Conservation (phyloP, 2,329 filamentous ascomycete species). For the Dothiorella sarmentorum region DNA sequence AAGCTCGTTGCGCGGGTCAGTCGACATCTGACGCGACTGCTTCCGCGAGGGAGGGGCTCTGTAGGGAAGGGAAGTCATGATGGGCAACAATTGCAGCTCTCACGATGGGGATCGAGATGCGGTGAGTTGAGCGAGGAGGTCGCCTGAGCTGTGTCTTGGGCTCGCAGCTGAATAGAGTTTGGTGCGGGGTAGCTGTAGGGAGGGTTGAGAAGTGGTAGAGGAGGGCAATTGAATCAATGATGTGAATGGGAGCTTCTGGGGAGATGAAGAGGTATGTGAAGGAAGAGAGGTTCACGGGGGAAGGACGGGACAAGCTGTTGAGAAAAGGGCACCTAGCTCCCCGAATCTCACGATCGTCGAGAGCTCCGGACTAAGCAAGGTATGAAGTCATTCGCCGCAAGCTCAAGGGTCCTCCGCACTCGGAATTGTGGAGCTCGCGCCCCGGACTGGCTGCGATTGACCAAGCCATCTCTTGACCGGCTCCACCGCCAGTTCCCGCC, state of each 20-base stretch:
- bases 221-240: not conserved
- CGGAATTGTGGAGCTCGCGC: constrained; percentile 2
- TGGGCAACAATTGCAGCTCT: constrained; percentile 7
- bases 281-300: not conserved
- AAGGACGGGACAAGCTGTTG: constrained; percentile 28
- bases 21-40: constrained; percentile 47
- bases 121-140: not conserved
- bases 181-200: not conserved
- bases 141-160: not conserved
- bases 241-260: not conserved
- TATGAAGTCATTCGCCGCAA: constrained; percentile 33
- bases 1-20: constrained; percentile 55
- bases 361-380: constrained; percentile 27
- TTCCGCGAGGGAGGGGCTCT: constrained; percentile 26
- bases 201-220: not conserved
- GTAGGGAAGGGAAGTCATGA: constrained; percentile 20
- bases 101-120: constrained; percentile 1
- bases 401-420: constrained; percentile 1
- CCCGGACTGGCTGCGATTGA: constrained; percentile 7
- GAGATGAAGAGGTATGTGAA: not conserved
- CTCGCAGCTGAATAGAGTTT: not conserved
- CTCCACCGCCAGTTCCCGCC: not conserved
- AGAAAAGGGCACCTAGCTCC: constrained; percentile 23
- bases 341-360: constrained; percentile 22
- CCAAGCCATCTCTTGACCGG: constrained; percentile 7